Conservation (phyloP, 2,329 filamentous ascomycete species). For the Nemania sp. region DNA sequence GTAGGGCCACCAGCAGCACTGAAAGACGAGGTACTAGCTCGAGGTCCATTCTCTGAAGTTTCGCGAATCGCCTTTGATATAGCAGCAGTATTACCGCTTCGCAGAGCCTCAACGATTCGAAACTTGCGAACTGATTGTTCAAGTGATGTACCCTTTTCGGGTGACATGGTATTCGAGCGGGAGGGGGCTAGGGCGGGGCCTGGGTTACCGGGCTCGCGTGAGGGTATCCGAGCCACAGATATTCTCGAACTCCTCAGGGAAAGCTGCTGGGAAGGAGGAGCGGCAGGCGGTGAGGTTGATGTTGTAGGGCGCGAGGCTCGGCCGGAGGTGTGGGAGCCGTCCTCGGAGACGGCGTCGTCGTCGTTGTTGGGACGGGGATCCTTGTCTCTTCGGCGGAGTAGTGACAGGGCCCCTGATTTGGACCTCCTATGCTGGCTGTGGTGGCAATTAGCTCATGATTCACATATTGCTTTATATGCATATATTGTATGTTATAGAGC, state of each 20-base stretch:
- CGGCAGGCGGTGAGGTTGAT: constrained; percentile 53
- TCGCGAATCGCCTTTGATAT: constrained; percentile 89
- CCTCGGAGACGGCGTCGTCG: constrained; percentile 63
- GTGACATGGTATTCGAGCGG: constrained; percentile 40
- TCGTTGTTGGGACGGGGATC: constrained; percentile 56
- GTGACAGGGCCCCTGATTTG: constrained; percentile 65
- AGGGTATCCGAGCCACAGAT: constrained; percentile 60
- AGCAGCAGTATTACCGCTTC: constrained; percentile 88
- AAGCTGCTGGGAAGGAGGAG: constrained; percentile 53
- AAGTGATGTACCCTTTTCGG: constrained; percentile 69
- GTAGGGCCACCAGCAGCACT: constrained; percentile 55
- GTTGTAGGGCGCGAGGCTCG: constrained; percentile 52
- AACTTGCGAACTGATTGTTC: constrained; percentile 97
- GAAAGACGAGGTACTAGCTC: constrained; percentile 69
- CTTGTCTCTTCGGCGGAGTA: constrained; percentile 65
- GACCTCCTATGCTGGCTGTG: constrained; percentile 64
- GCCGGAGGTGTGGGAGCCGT: constrained; percentile 57
- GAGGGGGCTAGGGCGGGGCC: constrained; percentile 23
- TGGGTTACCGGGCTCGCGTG: constrained; percentile 44
- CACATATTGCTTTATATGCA: neutral
- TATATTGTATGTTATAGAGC: neutral
- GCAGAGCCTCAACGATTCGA: constrained; percentile 89
- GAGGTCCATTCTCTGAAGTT: constrained; percentile 63
- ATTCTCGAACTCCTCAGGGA: constrained; percentile 60
- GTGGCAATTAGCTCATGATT: constrained; percentile 32